A percentile compares a stretch with the other conserved stretches of the same genome.
These are phyloP conservation scores for Xylaria castorea DNA, from an alignment of 495 filamentous ascomycete genomes.

Conservation along the genomic window DNA sequence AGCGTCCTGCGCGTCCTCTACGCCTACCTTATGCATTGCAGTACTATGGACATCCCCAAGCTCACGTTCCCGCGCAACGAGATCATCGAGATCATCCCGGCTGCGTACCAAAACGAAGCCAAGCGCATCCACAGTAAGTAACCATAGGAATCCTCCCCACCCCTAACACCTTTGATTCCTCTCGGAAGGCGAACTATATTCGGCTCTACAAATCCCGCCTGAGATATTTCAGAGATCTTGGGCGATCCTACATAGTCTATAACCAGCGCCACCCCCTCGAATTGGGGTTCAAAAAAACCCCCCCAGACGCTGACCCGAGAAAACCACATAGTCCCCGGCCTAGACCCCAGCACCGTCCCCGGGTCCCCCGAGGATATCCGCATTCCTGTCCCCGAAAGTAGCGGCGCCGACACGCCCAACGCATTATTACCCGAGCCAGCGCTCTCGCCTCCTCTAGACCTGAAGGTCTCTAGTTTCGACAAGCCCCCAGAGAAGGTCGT, in stretches of 20 bases:
- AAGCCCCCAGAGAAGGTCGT: constrained; percentile 54
- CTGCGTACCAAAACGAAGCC: constrained; percentile 94
- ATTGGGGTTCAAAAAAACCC: neutral
- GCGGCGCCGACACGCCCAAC: constrained; percentile 28
- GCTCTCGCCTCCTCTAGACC: constrained; percentile 44
- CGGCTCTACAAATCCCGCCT: neutral
- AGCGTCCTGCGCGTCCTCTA: constrained; percentile 95
- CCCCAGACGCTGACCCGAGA: neutral
- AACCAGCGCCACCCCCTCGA: neutral
- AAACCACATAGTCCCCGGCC: constrained; percentile 46
- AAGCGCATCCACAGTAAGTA: constrained; percentile 72
- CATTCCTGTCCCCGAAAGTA: constrained; percentile 71
- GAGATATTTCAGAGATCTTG: neutral
- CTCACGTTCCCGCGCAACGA: constrained; percentile 95
- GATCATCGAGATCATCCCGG: constrained; percentile 98
- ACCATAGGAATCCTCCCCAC: neutral
- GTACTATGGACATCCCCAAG: constrained; percentile 92
- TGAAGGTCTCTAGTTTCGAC: constrained; percentile 28
- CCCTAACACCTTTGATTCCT: neutral
- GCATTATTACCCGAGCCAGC: constrained; percentile 38
- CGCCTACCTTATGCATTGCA: constrained; percentile 98
- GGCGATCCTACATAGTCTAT: neutral
- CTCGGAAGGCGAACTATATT: neutral
- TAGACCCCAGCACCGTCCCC: constrained; percentile 58
- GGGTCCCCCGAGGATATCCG: constrained; percentile 83